Conservation (phyloP, 2,329 filamentous ascomycete genomes). For the Venturia aucupariae region DNA sequence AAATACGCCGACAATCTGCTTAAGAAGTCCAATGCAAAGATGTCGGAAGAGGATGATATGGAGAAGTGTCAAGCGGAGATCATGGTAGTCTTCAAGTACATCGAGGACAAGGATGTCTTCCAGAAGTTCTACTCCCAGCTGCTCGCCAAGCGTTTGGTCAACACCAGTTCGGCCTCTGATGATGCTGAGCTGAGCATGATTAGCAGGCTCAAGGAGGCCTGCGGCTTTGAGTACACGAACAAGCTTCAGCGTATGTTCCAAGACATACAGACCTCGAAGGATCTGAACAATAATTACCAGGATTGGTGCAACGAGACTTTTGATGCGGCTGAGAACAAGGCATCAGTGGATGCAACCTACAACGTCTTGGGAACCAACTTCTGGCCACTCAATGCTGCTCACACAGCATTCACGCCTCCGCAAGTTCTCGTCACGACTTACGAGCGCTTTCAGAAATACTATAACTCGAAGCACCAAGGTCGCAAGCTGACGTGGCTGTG, state of each 20-base stretch:
- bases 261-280: constrained; percentile 98
- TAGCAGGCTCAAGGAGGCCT: constrained; percentile 95
- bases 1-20: constrained; percentile 91
- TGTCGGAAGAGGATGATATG: constrained; percentile 86
- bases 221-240: constrained; percentile 98
- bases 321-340: constrained; percentile 55
- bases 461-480: constrained; percentile 92
- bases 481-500: constrained; percentile 96
- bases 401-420: constrained; percentile 81
- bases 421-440: constrained; percentile 77
- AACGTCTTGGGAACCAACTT: constrained; percentile 93
- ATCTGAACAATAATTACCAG: constrained; percentile 83
- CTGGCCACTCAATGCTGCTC: constrained; percentile 85
- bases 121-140: constrained; percentile 99
- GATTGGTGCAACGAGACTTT: constrained; percentile 63
- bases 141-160: constrained; percentile 87
- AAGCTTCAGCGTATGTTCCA: constrained; percentile 99
- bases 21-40: constrained; percentile 77
- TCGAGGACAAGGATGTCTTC: constrained; percentile 99
- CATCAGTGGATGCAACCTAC: constrained; percentile 74
- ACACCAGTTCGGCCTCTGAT: constrained; percentile 90
- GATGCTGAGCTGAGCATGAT: constrained; percentile 99
- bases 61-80: constrained; percentile 84
- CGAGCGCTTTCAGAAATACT: constrained; percentile 82
- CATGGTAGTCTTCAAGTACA: constrained; percentile 99